Base-by-base conservation (phyloP, 768 basidiomycete species). In the Leccinum truebloodii region DNA sequence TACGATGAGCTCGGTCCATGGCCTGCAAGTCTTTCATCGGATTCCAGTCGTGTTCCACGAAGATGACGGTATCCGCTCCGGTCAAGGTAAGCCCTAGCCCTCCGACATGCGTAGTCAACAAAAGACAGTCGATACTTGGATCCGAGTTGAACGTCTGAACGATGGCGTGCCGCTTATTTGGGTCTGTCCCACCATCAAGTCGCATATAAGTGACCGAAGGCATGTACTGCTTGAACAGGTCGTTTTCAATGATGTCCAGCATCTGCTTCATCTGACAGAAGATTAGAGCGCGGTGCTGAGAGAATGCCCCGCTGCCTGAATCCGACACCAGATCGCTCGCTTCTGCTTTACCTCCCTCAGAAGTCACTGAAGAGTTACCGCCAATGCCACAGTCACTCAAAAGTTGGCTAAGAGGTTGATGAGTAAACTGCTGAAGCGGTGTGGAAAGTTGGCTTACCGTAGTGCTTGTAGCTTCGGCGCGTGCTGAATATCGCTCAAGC, bases 21-120 rank as follows among this genome's bases (percentile, higher is more conserved):
- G 97, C 97, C 71, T 99, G 97, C 6, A 98, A 78, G 78, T 99
- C 97, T 74, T 98, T 98, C 95, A 96, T 97, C 7, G 97, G 97
- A 73, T 99, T 99, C 97, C 97, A 99, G 73, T 99, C 97, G 68
- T 99, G 97, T 72, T 99, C 97, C 55, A 99, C 94, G 68, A 99
- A 99, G 64, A 99, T 97, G 59, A 99, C 97, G 1, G 97, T 99
- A 72, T 99, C 97, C 7, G 97, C 97, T 22, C 97, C 96, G 0
- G 97, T 99, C 64, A 99, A 78, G 20, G 96, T 99, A 70, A 99
- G 77, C 7, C 97, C 97, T 28, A 99, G 79, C 3, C 97, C 97
- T 59, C 97, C 97, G 50, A 99, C 96, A 67, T 95, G 94, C 0
- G 97, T 99, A 1, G 97, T 99, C 59, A 99, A 81, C 10, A 99